These are phyloP conservation scores for Lasiodiplodia theobromae DNA, from an alignment of 2,329 filamentous ascomycete genomes.

Conservation along the genomic window DNA sequence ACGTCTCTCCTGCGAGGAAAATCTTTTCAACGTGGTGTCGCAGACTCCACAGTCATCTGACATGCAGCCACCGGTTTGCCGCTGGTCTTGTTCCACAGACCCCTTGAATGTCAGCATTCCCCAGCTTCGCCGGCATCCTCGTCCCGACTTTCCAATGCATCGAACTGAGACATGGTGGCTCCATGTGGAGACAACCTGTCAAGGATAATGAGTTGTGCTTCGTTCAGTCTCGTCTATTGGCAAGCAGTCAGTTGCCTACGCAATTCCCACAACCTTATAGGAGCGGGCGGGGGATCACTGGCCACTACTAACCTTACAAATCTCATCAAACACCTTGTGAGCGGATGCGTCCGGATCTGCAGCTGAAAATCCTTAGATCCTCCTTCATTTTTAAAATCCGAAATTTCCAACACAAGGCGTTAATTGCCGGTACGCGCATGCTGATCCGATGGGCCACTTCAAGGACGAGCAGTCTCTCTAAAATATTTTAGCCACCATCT, in stretches of 20 bases:
- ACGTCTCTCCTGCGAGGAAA: conserved; percentile 25
- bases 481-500: neutral
- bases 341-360: neutral
- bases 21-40: conserved; percentile 27
- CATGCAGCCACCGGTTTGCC: conserved; percentile 4
- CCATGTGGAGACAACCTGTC: conserved; percentile 7
- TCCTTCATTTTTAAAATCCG: neutral
- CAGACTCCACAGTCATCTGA: conserved; percentile 19
- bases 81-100: neutral
- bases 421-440: neutral
- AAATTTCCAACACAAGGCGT: neutral
- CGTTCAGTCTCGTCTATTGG: neutral
- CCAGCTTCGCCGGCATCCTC: neutral
- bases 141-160: neutral
- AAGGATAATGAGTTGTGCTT: neutral
- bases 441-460: neutral
- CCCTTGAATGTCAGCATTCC: neutral
- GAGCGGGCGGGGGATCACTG: neutral
- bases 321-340: neutral
- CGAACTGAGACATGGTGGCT: neutral
- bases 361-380: neutral
- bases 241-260: neutral
- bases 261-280: neutral
- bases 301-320: neutral
- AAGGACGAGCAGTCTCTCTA: neutral